Conservation (phyloP, 345 rosid genomes). For the Hirschfeldia incana region DNA sequence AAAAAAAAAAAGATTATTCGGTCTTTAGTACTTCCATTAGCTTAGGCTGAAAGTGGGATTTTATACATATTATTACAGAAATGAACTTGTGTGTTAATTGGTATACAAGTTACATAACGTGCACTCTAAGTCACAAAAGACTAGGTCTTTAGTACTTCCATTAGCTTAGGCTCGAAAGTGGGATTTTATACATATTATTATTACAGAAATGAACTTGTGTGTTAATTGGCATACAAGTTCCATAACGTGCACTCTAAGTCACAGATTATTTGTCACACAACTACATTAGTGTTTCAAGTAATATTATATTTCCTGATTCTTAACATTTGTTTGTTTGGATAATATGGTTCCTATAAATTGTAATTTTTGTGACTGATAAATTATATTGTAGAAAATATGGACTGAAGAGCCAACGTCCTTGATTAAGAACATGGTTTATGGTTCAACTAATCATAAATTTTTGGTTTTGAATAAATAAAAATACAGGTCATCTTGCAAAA, state of each 20-base stretch:
- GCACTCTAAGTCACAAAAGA: slow-evolving; percentile 11
- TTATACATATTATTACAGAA: neutral
- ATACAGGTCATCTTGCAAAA: slow-evolving; percentile 65
- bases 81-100: neutral
- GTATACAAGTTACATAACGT: slow-evolving; percentile 18
- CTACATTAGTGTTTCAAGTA: neutral
- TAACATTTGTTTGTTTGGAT: neutral
- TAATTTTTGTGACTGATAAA: neutral
- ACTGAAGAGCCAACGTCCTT: no score
- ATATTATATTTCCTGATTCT: neutral
- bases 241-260: slow-evolving; percentile 19
- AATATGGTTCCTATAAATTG: neutral
- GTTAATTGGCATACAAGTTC: slow-evolving; percentile 11
- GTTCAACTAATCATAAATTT: no score
- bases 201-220: neutral
- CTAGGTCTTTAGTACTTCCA: no score
- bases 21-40: no score
- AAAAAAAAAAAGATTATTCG: no score
- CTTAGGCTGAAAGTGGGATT: no score
- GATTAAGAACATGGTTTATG: no score
- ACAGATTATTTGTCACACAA: neutral
- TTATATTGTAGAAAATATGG: neutral
- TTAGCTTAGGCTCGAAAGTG: no score
- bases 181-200: no score
- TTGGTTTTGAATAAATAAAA: no score